Evolutionary conservation across 768 basidiomycete genomes (phyloP), one percentile per base, ranked within the genome.

Genomic region (Termitomyces sp.): DNA sequence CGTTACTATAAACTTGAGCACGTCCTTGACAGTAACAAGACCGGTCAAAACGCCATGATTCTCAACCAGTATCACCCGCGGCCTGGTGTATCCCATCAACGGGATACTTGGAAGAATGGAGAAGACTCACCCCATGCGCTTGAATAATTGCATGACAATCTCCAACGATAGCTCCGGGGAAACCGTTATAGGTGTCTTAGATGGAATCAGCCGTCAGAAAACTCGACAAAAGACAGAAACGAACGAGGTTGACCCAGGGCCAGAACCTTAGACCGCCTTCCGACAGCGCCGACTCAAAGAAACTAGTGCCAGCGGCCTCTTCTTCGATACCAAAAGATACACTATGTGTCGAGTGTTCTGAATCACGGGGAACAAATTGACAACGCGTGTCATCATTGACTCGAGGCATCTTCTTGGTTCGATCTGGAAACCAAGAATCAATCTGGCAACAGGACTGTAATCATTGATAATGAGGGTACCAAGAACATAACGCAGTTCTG

Each of bases 71-170:
- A 99, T 96, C n/a, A 96, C 91, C 28, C 95, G 89, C 0, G 97
- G 97, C 8, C 96, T 98, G 61, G 4, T 24, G 47, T 47, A 58
- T 18, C 36, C 33, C 16, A 56, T 47, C 22, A 59, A 53, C 41
- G 56, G 32, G n/a, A 48, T 30, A 11, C 8, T 16, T 51, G 44
- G 32, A 33, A 50, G 30, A 10, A 10, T 53, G 20, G 32, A 20
- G 32, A 56, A 36, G 14, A 79, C 92, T 64, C 66, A 97, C 97
- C 97, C 97, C 89, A 99, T 92, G 47, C 93, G 83, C 68, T 96
- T 92, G 79, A 98, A 99, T 28, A 99, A 74, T 67, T 99, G 94
- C 90, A 97, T 93, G 8, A 95, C 93, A 55, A 98, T 94, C 70
- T 99, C 97, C 44, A 99, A 76, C 0, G 94, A 94, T 41, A 97